A percentile compares a stretch with the other conserved stretches of the same genome.
phyloP scores from a whole-genome alignment of 352 stramenopile genomes.

The Nothophytophthora sp. region DNA sequence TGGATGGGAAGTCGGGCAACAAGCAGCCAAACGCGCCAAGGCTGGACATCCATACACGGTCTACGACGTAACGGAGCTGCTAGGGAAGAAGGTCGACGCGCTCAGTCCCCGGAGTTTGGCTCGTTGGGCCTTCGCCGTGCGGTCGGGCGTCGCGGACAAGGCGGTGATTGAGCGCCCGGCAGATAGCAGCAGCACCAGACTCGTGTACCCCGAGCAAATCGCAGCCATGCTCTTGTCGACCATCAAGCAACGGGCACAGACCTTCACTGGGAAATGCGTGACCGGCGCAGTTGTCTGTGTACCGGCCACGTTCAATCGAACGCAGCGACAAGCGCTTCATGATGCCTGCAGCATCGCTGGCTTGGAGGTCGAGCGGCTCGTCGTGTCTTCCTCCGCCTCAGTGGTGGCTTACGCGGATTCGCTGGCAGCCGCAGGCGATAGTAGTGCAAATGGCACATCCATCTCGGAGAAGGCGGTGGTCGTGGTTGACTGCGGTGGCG shows the following conservation, averaged over 20 bases:
- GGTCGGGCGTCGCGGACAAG: slow-evolving; percentile 26
- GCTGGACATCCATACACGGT: slow-evolving; percentile 30
- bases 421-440: neutral
- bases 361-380: slow-evolving; percentile 20
- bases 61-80: slow-evolving; percentile 28
- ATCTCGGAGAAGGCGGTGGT: slow-evolving; percentile 30
- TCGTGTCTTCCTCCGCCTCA: slow-evolving; percentile 40
- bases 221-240: slow-evolving; percentile 34
- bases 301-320: slow-evolving; percentile 43
- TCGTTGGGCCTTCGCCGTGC: slow-evolving; percentile 39
- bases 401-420: slow-evolving; percentile 17
- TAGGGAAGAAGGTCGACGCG: slow-evolving; percentile 25
- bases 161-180: slow-evolving; percentile 27
- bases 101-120: slow-evolving; percentile 10
- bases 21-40: slow-evolving; percentile 17
- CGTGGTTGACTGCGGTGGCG: slow-evolving; percentile 34
- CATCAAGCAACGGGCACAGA: slow-evolving; percentile 40
- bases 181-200: neutral
- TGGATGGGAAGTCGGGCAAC: slow-evolving; percentile 21
- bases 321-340: slow-evolving; percentile 39
- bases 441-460: neutral
- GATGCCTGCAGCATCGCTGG: slow-evolving; percentile 42
- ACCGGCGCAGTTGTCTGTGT: slow-evolving; percentile 27
- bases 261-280: slow-evolving; percentile 14
- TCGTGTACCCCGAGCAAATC: slow-evolving; percentile 47